Evolutionary conservation across 2,329 filamentous ascomycete species (phyloP), one percentile per base, ranked within the genome.

Genomic region (Zymoseptoria pseudotritici): DNA sequence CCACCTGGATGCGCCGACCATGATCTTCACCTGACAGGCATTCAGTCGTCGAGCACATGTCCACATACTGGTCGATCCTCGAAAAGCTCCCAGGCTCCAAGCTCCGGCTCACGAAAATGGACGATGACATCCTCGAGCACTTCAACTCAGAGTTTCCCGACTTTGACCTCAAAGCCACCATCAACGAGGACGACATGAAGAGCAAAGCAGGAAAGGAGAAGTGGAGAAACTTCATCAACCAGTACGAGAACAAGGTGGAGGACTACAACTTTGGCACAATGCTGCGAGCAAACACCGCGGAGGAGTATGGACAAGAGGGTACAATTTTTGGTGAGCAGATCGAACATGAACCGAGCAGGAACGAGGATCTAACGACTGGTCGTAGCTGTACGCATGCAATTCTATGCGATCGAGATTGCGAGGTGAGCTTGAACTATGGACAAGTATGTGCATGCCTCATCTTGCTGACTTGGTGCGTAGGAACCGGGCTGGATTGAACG

Each of bases 211-310:
- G 93, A 73, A 99, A 99, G 81, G 91, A 95, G 77, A 83, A 84
- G 73, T 99, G 94, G 94, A 86, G 94, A 70, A 89, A 88, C 66
- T 99, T 97, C 79, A 89, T 97, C 83, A 92, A 89, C 82, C 80
- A 82, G 63, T 99, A 97, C 75, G 91, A 97, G 79, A 92, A 96
- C 77, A 93, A 84, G 77, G 81, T 99, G n/a, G 88, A 94, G 65
- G 95, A 99, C 77, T 99, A 87, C 82, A 99, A 97, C 80, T 99
- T 97, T 76, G 94, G 94, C 58, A 97, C 94, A 36, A 92, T 99
- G 83, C 75, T 99, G 69, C 86, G 94, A 60, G 82, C 84, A 59
- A 89, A 83, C 71, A 83, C 91, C 46, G 90, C 89, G 69, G 85
- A 76, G 57, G 93, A 97, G 76, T 97, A 99, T 74, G 90, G 87